Conservation (phyloP, 805 yeast genomes). For the Teunomyces kruisii region DNA sequence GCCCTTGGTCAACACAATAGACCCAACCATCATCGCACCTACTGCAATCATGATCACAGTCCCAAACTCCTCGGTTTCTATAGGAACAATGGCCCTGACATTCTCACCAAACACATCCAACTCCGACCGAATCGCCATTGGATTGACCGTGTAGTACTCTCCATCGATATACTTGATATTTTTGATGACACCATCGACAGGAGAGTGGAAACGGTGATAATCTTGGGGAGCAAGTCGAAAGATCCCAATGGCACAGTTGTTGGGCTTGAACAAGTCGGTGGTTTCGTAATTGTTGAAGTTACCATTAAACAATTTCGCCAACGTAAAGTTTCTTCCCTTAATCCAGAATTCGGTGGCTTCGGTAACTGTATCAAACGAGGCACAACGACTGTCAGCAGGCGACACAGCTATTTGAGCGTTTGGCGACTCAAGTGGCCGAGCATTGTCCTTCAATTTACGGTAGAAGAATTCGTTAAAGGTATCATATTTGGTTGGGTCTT, state of each 20-base stretch:
- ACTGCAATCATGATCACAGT: slow-evolving; percentile 74
- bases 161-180: slow-evolving; percentile 74
- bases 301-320: slow-evolving; percentile 58
- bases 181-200: slow-evolving; percentile 74
- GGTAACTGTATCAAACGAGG: slow-evolving; percentile 59
- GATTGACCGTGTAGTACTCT: slow-evolving; percentile 93
- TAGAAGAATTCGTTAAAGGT: slow-evolving; percentile 91
- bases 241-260: slow-evolving; percentile 64
- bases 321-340: slow-evolving; percentile 75
- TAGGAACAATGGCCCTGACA: slow-evolving; percentile 73
- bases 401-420: slow-evolving; percentile 56
- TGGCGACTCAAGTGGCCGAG: slow-evolving; percentile 67
- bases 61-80: slow-evolving; percentile 77
- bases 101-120: slow-evolving; percentile 94
- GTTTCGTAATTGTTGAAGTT: slow-evolving; percentile 43
- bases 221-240: slow-evolving; percentile 96
- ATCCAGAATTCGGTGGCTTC: slow-evolving; percentile 82
- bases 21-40: slow-evolving; percentile 99
- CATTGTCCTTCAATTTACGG: slow-evolving; percentile 67
- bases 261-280: slow-evolving; percentile 31
- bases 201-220: slow-evolving; percentile 89
- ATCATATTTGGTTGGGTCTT: slow-evolving; percentile 48
- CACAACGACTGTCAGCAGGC: slow-evolving; percentile 87
- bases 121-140: slow-evolving; percentile 90
- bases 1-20: slow-evolving; percentile 68